phyloP scores from a whole-genome alignment of 139 green algal genomes.

The Coelastrella sp. region DNA sequence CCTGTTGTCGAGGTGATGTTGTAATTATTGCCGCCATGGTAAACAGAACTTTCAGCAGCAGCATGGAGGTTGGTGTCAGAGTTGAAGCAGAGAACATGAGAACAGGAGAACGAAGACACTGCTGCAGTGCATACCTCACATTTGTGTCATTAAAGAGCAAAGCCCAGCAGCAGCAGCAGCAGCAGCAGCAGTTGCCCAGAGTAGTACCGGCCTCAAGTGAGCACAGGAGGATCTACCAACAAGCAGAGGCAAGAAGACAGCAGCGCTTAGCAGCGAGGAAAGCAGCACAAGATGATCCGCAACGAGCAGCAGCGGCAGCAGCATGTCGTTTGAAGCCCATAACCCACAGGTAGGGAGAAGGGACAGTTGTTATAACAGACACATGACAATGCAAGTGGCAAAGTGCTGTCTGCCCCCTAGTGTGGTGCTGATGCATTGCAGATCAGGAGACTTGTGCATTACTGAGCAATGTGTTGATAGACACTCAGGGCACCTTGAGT shows the following conservation, averaged over 20 bases:
- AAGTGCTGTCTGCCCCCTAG: no score
- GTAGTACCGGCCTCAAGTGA: constrained; percentile 58
- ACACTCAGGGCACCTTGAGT: no score
- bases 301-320: constrained; percentile 11
- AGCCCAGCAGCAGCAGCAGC: neutral
- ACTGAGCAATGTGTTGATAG: neutral
- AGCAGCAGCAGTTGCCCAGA: constrained; percentile 52
- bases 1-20: constrained; percentile 71
- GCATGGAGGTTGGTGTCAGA: constrained; percentile 79
- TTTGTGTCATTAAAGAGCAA: constrained; percentile 73
- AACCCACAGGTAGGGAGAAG: constrained; percentile 63
- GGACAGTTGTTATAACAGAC: neutral
- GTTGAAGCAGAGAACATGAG: constrained; percentile 85
- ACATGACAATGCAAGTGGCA: no score
- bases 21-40: constrained; percentile 87
- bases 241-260: constrained; percentile 61
- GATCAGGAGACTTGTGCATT: neutral
- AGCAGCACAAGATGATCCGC: constrained; percentile 38
- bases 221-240: constrained; percentile 54
- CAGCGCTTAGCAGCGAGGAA: constrained; percentile 58
- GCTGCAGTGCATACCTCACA: constrained; percentile 86
- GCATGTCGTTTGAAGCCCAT: constrained; percentile 70
- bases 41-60: constrained; percentile 81
- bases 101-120: constrained; percentile 78
- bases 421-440: neutral